Base-by-base conservation (phyloP, 768 basidiomycete species). In the Royoungia palumana region DNA sequence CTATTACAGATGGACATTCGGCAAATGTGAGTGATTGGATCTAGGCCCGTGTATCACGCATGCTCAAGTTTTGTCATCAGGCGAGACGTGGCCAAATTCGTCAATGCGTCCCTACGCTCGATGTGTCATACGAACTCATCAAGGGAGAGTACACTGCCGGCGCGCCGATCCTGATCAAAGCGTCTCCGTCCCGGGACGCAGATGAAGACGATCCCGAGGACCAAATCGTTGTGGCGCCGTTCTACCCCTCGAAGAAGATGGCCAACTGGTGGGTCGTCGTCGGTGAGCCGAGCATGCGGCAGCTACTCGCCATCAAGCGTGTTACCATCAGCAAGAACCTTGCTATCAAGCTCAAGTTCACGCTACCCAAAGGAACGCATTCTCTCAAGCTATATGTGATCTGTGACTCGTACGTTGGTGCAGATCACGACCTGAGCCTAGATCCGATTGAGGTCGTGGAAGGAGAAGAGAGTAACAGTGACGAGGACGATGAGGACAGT, bases 241-340 rank as follows among this genome's bases (percentile, higher is more conserved):
- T 85, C 72, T 98, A 89, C 73, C 95, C 95, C 0, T 75, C 71
- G 46, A 87, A 85, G 69, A 97, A 97, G 75, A 80, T 92, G 68
- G 83, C 89, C 48, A 94, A 93, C 61, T 98, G 94, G 95, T 98
- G 94, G 94, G 78, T 97, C 28, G 94, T 97, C 39, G 77, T 97
- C 11, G 93, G 92, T n/a, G 89, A 94, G 44, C 76, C 85, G 6
- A 73, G 73, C 30, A 83, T 80, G 17, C 81, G 83, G 32, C 87
- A 92, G 58, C 74, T 99, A 12, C 84, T 92, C 5, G 75, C 90
- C 70, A 74, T 84, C 71, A 81, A 94, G 79, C 86, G 86, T 37
- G 90, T 97, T 24, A 95, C 95, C 0, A 81, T 93, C 36, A 75
- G 74, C 55, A 73, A 85, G 66, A 75, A 67, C 56, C 78, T 97